Base-by-base conservation (phyloP, 2,329 filamentous ascomycete species). In the Penicillium freii region DNA sequence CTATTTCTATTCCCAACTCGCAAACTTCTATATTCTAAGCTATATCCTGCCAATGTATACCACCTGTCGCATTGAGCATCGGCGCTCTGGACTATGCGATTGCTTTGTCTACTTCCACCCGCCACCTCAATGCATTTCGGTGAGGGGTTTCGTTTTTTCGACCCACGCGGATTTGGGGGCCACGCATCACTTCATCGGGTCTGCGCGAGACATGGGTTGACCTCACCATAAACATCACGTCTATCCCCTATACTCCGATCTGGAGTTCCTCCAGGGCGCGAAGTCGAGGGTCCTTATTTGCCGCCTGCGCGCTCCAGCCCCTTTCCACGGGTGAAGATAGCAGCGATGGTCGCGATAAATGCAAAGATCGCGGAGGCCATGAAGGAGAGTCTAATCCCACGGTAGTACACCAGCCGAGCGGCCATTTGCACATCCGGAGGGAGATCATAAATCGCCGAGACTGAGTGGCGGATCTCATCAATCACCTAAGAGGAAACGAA, bases 391-490 rank as follows among this genome's bases (percentile, higher is more conserved):
- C 75, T 75, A 10, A 87, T 77, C 0, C 83, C 84, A 15, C 82
- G 78, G 52, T 86, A 87, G 62, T 87, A 87, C 0, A 87, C 83
- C 15, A 81, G 67, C 4, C 83, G 77, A 2, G 82, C 84, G 27
- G 79, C 78, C 23, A 82, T 77, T 62, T 86, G 84, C 19, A 85
- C 69, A 10, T 86, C 82, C 0, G 79, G 78, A 1, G 83, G 83
- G 0, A 87, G 75, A 10, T 77, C 70, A n/a, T 76, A 75, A 13
- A 87, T 77, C 2, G 80, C 80, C 2, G 81, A 79, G 3, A 87
- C 80, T 0, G 84, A 87, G 62, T 87, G 86, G 11, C 84, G 77
- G 53, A 88, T 85, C 54, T 83, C 78, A 29, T 86, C 79, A 46
- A 88, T 83, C 34, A 87, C 72, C 84, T 87, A 68, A 36, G 48